Conservation (phyloP, 129 eudicot genomes). For the Tanacetum coccineum region DNA sequence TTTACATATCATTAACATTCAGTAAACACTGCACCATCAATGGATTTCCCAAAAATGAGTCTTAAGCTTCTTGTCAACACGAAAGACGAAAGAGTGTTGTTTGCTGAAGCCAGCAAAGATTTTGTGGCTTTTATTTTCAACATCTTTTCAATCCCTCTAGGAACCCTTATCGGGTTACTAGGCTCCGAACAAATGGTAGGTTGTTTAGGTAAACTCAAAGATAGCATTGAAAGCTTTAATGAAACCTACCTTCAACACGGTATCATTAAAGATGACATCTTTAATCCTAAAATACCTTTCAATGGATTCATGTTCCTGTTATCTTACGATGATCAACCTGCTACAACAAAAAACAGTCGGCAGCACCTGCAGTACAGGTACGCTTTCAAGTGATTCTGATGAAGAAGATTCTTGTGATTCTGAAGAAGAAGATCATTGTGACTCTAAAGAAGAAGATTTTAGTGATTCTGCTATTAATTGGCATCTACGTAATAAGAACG, state of each 20-base stretch:
- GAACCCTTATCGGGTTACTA: conserved; percentile 3
- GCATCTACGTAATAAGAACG: not conserved
- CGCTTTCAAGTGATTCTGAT: not conserved
- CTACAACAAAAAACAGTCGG: not conserved
- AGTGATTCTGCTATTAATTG: not conserved
- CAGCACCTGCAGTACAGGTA: not conserved
- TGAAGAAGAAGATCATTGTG: not conserved
- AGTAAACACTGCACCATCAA: not conserved
- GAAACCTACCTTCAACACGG: conserved; percentile 1
- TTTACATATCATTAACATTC: no score
- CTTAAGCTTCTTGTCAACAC: conserved; percentile 21
- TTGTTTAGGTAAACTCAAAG: no score
- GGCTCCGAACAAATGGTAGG: not conserved
- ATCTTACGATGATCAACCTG: not conserved
- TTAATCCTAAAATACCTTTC: not conserved
- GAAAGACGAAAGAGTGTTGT: not conserved
- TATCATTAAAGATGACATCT: not conserved
- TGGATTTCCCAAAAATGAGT: conserved; percentile 12
- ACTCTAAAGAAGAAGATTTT: not conserved
- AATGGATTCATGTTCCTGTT: not conserved
- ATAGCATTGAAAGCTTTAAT: not conserved
- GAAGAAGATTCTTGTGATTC: not conserved
- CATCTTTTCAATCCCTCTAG: conserved; percentile 4
- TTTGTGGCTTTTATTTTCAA: conserved; percentile 3
- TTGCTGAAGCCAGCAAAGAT: conserved; percentile 9